Conservation (phyloP, 2,329 filamentous ascomycete genomes). For the Orbilia javanica region DNA sequence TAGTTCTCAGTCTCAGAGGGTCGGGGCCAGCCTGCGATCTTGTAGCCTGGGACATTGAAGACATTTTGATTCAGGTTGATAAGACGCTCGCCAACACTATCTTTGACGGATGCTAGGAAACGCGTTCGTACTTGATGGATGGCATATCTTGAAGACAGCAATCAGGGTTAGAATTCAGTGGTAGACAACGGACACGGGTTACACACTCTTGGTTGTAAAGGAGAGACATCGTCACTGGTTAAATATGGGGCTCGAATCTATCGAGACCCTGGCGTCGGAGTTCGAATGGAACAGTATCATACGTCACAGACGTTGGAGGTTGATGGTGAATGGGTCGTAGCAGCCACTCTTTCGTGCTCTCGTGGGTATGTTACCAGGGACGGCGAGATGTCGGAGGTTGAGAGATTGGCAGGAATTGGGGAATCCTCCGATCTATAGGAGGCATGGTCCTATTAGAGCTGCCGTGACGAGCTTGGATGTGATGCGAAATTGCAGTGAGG, state of each 20-base stretch:
- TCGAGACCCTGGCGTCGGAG: slow-evolving; percentile 11
- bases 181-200: background rate
- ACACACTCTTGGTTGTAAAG: slow-evolving; percentile 55
- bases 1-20: slow-evolving; percentile 72
- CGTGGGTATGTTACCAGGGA: slow-evolving; percentile 16
- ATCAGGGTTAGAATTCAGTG: background rate
- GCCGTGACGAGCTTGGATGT: slow-evolving; percentile 3
- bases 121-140: slow-evolving; percentile 84
- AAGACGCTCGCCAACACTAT: slow-evolving; percentile 85
- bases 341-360: slow-evolving; percentile 1
- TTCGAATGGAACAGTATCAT: slow-evolving; percentile 22
- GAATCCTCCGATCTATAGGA: slow-evolving; percentile 48
- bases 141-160: slow-evolving; percentile 73
- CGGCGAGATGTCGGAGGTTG: slow-evolving; percentile 37
- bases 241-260: slow-evolving; percentile 28
- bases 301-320: slow-evolving; percentile 17
- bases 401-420: slow-evolving; percentile 27
- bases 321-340: background rate
- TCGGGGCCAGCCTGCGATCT: slow-evolving; percentile 84
- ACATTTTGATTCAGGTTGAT: slow-evolving; percentile 84
- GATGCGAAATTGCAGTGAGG: slow-evolving; percentile 1
- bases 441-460: slow-evolving; percentile 46
- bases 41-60: slow-evolving; percentile 83
- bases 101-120: slow-evolving; percentile 82
- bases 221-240: slow-evolving; percentile 37